Conservation (phyloP, 495 filamentous ascomycete species). For the Penicillium nucicola region DNA sequence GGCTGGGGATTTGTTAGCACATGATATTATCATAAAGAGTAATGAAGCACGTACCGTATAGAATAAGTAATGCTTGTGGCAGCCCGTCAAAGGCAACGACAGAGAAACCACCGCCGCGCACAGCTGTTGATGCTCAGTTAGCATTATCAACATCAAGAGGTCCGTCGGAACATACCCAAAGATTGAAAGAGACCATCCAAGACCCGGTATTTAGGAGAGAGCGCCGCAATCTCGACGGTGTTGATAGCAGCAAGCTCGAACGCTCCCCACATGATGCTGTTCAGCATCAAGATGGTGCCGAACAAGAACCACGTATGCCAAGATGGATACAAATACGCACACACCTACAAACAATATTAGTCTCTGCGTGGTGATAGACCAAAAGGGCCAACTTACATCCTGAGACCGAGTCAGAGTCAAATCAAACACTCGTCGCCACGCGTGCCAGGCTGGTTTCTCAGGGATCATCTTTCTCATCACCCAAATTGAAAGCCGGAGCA, state of each 20-base stretch:
- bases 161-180: constrained; percentile 29
- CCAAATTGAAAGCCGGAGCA: constrained; percentile 71
- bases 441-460: constrained; percentile 35
- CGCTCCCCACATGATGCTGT: constrained; percentile 72
- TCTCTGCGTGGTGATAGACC: not conserved
- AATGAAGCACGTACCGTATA: constrained; percentile 49
- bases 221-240: constrained; percentile 54
- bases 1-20: constrained; percentile 34
- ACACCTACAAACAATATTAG: constrained; percentile 31
- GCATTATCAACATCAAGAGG: not conserved
- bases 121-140: constrained; percentile 39
- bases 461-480: constrained; percentile 44
- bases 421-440: constrained; percentile 57
- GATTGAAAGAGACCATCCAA: constrained; percentile 83
- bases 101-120: constrained; percentile 79
- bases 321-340: constrained; percentile 74
- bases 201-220: constrained; percentile 54
- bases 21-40: not conserved
- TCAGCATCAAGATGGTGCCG: constrained; percentile 64
- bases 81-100: constrained; percentile 67
- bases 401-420: constrained; percentile 74
- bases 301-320: constrained; percentile 76
- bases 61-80: constrained; percentile 67
- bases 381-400: constrained; percentile 40
- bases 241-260: constrained; percentile 76